Evolutionary conservation across 23 red algal genomes (phyloP), one percentile per base, ranked within the genome.

Genomic region (Gracilaria caudata): DNA sequence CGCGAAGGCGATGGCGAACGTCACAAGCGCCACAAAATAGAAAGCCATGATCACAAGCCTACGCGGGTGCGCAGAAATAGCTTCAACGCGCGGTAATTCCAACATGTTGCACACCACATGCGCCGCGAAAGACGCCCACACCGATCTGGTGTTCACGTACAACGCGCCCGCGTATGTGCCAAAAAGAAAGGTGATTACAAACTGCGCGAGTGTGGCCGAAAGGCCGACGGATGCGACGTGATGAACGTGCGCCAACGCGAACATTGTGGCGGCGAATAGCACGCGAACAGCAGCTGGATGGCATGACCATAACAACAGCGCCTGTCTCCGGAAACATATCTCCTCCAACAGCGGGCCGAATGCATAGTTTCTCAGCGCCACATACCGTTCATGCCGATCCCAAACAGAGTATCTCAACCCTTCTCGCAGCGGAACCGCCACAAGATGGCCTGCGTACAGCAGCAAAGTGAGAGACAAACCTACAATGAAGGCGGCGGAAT

Each of bases 161-260:
- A 89, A 21, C 13, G 73, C 34, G 45, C 44, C 71, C 14, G 85
- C 85, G 36, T 79, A 89, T 24, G 75, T 56, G 68, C 85, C 85
- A 44, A 89, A 89, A 37, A 80, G 24, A 64, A 89, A 80, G 34
- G 85, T 89, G 51, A 72, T 78, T 11, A 68, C 46, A 28, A 89
- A 53, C 34, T 89, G 85, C 20, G 75, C 29, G 6, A 55, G 19
- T 24, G 79, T 24, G 33, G 25, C 59, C 7, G 54, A 51, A 16
- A 56, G 21, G 47, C 59, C 33, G 9, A 85, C 32, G 23, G 44
- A 51, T 35, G 35, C n/a, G 29, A 56, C 73, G 36, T 89, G 85
- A 80, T 89, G 85, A 23, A 66, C 85, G 58, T 89, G 85, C 23
- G 85, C 85, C 37, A 89, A 21, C 36, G 85, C 85, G 40, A 89